Base-by-base conservation (phyloP, 2,329 filamentous ascomycete species). In the Didymella pinodella region DNA sequence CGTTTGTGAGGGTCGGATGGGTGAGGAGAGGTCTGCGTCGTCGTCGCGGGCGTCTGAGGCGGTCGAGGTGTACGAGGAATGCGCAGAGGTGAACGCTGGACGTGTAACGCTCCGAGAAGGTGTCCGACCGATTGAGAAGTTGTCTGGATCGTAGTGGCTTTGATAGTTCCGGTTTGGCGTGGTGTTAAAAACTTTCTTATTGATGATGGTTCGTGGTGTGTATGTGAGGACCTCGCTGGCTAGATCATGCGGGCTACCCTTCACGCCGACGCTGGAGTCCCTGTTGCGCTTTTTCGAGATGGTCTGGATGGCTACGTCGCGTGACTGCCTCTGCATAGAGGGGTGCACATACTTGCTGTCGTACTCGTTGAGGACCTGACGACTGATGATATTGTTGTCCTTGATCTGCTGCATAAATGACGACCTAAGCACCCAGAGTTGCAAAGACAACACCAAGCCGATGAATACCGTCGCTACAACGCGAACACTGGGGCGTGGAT, bases 311-410 rank as follows among this genome's bases (percentile, higher is more conserved):
- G 87, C 90, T 1, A 94, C 92, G 70, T 90, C 86, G 65, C 88
- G 82, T 65, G 96, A 91, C 5, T 90, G 82, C 7, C 90, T 91
- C 67, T 96, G 91, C n/a, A 96, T 86, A 11, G 89, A 85, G 2
- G 95, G 95, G 71, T 96, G 92, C 0, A 99, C 95, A 72, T 90
- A 97, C 80, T 99, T 99, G 67, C 88, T 91, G 74, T 98, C 92
- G 74, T 99, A 99, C 78, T 99, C 95, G 74, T 93, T 89, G 78
- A 98, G 84, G 5, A 98, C 94, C 77, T 98, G 91, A 68, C 90
- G 92, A 67, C 96, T 92, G 58, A 99, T 90, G 46, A 97, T 84
- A 2, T 88, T 84, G 2, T 86, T 87, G 76, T 99, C 95, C 74
- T 93, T 96, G 61, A 86, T 87, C 75, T 98, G 93, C 74, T 94